phyloP scores from a whole-genome alignment of 768 basidiomycete species.

The Artomyces pyxidatus region DNA sequence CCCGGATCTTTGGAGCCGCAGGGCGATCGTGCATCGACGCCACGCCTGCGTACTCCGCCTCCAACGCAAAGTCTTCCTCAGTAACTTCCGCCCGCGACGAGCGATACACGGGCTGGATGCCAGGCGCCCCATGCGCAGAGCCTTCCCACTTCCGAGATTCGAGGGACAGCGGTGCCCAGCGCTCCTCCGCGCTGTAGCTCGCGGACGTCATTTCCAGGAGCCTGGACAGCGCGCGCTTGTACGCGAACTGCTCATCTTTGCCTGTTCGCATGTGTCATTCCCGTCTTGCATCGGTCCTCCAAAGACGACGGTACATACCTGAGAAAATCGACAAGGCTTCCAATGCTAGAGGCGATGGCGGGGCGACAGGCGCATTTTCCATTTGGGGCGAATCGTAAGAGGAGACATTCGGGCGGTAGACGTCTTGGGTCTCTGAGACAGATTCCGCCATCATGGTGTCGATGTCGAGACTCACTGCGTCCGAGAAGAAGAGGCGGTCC shows the following conservation, averaged over 20 bases:
- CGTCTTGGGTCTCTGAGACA: slow-evolving; percentile 39
- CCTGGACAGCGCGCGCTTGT: slow-evolving; percentile 52
- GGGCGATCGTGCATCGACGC: slow-evolving; percentile 16
- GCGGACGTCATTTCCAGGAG: slow-evolving; percentile 48
- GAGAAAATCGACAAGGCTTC: slow-evolving; percentile 48
- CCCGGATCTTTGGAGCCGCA: slow-evolving; percentile 26
- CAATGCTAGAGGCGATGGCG: slow-evolving; percentile 27
- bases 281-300: too few relatives aligned
- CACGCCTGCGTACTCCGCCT: slow-evolving; percentile 16
- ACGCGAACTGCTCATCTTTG: slow-evolving; percentile 56
- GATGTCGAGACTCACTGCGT: slow-evolving; percentile 25
- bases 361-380: slow-evolving; percentile 21
- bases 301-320: slow-evolving; percentile 19
- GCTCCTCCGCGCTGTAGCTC: slow-evolving; percentile 24
- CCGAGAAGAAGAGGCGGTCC: slow-evolving; percentile 49
- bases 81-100: not conserved
- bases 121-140: not conserved
- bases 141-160: slow-evolving; percentile 28
- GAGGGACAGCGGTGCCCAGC: slow-evolving; percentile 30
- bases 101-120: not conserved
- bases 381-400: slow-evolving; percentile 37
- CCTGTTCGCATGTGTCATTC: slow-evolving; percentile 23
- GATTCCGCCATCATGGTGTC: slow-evolving; percentile 41
- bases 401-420: slow-evolving; percentile 47
- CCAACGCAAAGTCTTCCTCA: slow-evolving; percentile 17